Conservation (phyloP, 768 basidiomycete genomes). For the Boletus rubescentipes region DNA sequence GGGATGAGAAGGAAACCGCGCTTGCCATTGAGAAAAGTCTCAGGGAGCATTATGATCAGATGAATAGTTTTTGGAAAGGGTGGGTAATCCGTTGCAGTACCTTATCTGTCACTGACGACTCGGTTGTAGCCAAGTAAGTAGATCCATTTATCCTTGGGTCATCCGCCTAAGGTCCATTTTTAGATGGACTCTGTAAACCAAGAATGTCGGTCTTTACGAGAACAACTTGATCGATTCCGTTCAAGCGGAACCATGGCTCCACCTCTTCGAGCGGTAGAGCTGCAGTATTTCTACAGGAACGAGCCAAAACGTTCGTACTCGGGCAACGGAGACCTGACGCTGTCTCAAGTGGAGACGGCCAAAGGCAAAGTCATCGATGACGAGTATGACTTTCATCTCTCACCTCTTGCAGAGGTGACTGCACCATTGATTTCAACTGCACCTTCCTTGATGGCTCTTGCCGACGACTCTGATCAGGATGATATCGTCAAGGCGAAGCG, state of each 20-base stretch:
- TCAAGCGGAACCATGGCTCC: slow-evolving; percentile 8
- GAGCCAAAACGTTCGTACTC: slow-evolving; percentile 24
- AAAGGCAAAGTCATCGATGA: slow-evolving; percentile 29
- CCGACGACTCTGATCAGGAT: slow-evolving; percentile 31
- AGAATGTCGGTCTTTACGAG: slow-evolving; percentile 30
- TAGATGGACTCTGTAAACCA: slow-evolving; percentile 24
- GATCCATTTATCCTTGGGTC: slow-evolving; percentile 1
- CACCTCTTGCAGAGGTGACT: slow-evolving; percentile 29
- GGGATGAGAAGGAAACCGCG: slow-evolving; percentile 52
- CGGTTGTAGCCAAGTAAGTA: slow-evolving; percentile 36
- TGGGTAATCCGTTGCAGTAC: slow-evolving; percentile 22
- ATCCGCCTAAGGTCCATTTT: slow-evolving; percentile 8
- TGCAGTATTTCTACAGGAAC: slow-evolving; percentile 24
- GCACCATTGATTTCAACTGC: slow-evolving; percentile 28
- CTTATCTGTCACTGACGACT: slow-evolving; percentile 20
- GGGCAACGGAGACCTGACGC: slow-evolving; percentile 11
- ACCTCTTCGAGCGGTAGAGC: slow-evolving; percentile 18
- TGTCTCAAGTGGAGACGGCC: slow-evolving; percentile 12
- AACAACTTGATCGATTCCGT: slow-evolving; percentile 27
- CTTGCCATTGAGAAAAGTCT: slow-evolving; percentile 52
- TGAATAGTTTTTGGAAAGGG: slow-evolving; percentile 43
- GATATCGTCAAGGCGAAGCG: slow-evolving; percentile 22
- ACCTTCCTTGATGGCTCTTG: slow-evolving; percentile 30
- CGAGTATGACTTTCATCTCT: slow-evolving; percentile 30
- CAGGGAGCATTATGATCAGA: slow-evolving; percentile 49